Evolutionary conservation across 805 yeast genomes (phyloP).

Genomic region (Saturnispora diversa): DNA sequence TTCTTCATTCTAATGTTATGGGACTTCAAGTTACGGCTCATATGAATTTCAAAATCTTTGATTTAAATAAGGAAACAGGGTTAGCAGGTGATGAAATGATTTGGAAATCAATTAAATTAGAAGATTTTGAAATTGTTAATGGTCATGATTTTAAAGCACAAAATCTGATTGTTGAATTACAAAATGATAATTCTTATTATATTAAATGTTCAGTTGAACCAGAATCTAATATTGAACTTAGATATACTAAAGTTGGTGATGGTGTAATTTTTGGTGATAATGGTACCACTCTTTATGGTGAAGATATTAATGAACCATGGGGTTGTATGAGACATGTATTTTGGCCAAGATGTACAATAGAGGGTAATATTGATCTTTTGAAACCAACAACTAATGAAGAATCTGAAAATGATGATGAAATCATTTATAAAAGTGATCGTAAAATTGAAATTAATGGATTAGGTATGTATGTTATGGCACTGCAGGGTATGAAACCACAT

Average conservation of each 20-base stretch:
- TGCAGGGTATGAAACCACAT: slow-evolving; percentile 99
- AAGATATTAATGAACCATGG: slow-evolving; percentile 81
- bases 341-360: slow-evolving; percentile 83
- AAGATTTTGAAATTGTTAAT: slow-evolving; percentile 55
- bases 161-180: slow-evolving; percentile 53
- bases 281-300: slow-evolving; percentile 83
- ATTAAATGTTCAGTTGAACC: slow-evolving; percentile 59
- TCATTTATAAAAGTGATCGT: slow-evolving; percentile 8
- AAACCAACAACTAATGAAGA: slow-evolving; percentile 18
- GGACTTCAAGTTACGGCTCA: slow-evolving; percentile 88
- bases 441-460: slow-evolving; percentile 32
- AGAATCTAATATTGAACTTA: slow-evolving; percentile 64
- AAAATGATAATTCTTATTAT: slow-evolving; percentile 42
- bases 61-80: slow-evolving; percentile 42
- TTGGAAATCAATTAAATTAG: slow-evolving; percentile 91
- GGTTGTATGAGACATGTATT: slow-evolving; percentile 93
- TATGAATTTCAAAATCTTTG: slow-evolving; percentile 78
- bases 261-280: slow-evolving; percentile 88
- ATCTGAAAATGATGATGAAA: slow-evolving; percentile 14
- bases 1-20: slow-evolving; percentile 86
- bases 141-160: slow-evolving; percentile 80
- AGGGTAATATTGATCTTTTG: slow-evolving; percentile 48
- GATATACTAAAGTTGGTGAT: slow-evolving; percentile 51
- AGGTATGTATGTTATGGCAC: slow-evolving; percentile 89
- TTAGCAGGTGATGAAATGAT: slow-evolving; percentile 29